A percentile compares a stretch with the other conserved stretches of the same genome.
Evolutionary conservation across 2,329 filamentous ascomycete species (phyloP).

Genomic region (Hymenoscyphus salicellus): DNA sequence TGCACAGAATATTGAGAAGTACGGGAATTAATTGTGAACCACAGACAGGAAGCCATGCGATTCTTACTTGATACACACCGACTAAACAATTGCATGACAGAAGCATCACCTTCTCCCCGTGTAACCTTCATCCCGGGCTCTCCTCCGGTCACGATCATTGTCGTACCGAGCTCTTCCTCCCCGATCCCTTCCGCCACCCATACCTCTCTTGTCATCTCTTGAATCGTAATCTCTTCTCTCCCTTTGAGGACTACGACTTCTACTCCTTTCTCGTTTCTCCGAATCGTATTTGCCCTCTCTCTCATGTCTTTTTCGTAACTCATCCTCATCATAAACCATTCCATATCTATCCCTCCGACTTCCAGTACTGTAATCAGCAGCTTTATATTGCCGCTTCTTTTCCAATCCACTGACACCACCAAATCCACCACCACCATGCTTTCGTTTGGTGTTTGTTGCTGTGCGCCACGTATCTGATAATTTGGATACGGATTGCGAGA

Average conservation of each 20-base stretch:
- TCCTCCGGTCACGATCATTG: constrained; percentile 22
- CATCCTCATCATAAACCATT: constrained; percentile 78
- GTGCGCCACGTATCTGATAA: constrained; percentile 87
- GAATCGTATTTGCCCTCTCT: constrained; percentile 36
- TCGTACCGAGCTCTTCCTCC: constrained; percentile 25
- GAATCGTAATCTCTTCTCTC: constrained; percentile 23
- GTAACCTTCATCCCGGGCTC: constrained; percentile 27
- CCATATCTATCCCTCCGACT: constrained; percentile 56
- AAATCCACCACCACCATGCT: constrained; percentile 68
- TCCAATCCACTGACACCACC: constrained; percentile 86
- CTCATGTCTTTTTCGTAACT: constrained; percentile 54
- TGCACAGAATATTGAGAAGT: not conserved
- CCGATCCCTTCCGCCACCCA: constrained; percentile 22
- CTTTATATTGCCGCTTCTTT: constrained; percentile 84
- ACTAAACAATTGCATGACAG: not conserved
- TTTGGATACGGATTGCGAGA: constrained; percentile 89
- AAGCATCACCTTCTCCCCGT: constrained; percentile 4
- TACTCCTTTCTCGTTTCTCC: constrained; percentile 32
- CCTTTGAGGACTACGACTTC: constrained; percentile 35
- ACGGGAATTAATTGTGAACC: not conserved
- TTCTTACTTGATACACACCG: constrained; percentile 3
- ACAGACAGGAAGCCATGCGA: not conserved
- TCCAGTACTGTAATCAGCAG: constrained; percentile 39
- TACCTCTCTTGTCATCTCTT: constrained; percentile 20
- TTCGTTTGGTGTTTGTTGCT: constrained; percentile 77